Conservation (phyloP, 164 flowering plant species). For the Magnolia changhungtana region DNA sequence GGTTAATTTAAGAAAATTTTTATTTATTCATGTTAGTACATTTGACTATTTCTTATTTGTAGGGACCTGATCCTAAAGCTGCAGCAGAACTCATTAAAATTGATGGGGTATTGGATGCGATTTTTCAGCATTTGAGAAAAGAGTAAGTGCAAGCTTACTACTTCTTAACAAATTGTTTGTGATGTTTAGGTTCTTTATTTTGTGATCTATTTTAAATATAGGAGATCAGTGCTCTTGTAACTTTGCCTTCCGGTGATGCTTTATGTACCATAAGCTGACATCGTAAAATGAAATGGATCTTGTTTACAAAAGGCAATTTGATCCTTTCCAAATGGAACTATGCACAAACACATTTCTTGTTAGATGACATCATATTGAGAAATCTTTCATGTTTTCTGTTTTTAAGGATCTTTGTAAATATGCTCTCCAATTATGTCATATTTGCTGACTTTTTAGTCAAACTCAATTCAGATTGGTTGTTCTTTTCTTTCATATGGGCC, state of each 20-base stretch:
- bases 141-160: slow-evolving; percentile 43
- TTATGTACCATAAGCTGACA: background rate
- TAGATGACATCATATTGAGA: background rate
- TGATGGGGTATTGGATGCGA: slow-evolving; percentile 77
- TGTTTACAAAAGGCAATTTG: background rate
- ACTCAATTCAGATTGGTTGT: too few species aligned
- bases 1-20: background rate
- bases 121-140: slow-evolving; percentile 68
- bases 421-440: background rate
- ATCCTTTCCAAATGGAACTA: background rate
- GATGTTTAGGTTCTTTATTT: background rate
- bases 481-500: too few species aligned
- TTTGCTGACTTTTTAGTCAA: too few species aligned
- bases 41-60: slow-evolving; percentile 11
- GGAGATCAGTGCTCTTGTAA: background rate
- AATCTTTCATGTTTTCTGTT: background rate
- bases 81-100: slow-evolving; percentile 74
- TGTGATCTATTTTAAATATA: background rate
- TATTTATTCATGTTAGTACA: background rate
- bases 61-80: slow-evolving; percentile 93
- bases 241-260: background rate
- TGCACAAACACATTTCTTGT: background rate
- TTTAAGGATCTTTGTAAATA: background rate
- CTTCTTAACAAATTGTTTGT: background rate
- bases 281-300: background rate